Evolutionary conservation across 495 filamentous ascomycete genomes (phyloP), one percentile per base, ranked within the genome.

Genomic region (Daldinia loculata): DNA sequence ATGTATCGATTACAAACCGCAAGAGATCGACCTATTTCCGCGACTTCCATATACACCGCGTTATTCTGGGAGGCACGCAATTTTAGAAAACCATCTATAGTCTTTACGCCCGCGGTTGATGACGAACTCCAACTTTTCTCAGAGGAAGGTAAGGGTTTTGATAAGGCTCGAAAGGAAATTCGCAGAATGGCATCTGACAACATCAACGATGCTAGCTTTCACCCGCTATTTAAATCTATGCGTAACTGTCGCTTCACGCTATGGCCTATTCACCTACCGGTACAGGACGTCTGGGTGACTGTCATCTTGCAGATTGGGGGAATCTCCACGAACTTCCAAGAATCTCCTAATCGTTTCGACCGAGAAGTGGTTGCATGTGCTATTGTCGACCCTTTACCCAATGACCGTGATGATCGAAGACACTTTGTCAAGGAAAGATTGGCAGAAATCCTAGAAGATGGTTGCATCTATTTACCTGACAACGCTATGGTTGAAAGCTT

Each of bases 51-150:
- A 0, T 39, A 66, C 4, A 50, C 71, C 0, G 70, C 65, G 2
- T 15, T 77, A 3, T 74, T 76, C 39, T 76, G 75, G 75, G 73
- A 75, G 61, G 72, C 70, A 22, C 62, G 71, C 15, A 66, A 72
- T 12, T 26, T 75, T 4, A 2, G 5, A n/a, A 48, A 70, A 2
- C 32, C 45, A 11, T 4, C 9, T 2, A 57, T 72, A 2, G 43
- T 77, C 24, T 72, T 63, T 2, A 75, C 68, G 2, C 75, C 75
- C 0, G 14, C 65, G 0, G 15, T 72, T 26, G 55, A 60, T 3
- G 68, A 76, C 0, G 60, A 72, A 14, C 11, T 70, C 7, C 55
- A 63, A 8, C 66, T 77, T 1, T 77, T 75, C 19, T 52, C 57
- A 1, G 17, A 12, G 1, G 61, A 66, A 9, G 64, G 62, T 3